phyloP scores from a whole-genome alignment of 306 rosid genomes.

The Rosa rugosa region DNA sequence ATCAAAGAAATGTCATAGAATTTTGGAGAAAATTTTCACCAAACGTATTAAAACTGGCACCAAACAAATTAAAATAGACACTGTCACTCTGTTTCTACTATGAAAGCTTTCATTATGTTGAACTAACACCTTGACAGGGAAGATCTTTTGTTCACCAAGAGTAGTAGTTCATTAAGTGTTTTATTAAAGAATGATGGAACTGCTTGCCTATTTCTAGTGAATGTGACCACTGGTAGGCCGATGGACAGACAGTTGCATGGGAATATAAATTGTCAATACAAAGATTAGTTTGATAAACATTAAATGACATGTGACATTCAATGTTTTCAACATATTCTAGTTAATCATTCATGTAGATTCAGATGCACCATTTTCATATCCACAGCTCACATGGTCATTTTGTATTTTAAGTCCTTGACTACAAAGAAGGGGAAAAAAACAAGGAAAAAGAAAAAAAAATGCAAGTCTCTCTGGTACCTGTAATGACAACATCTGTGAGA shows the following conservation, averaged over 20 bases:
- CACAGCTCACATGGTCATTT: not conserved
- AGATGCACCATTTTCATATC: not conserved
- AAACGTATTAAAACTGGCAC: not conserved
- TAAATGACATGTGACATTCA: not conserved
- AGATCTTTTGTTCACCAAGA: not conserved
- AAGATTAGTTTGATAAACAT: not conserved
- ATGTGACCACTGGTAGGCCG: not conserved
- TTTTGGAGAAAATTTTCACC: not conserved
- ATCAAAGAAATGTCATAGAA: not conserved
- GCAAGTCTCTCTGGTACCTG: conserved; percentile 45
- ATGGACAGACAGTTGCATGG: not conserved
- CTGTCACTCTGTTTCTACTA: not conserved
- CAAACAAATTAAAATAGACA: not conserved
- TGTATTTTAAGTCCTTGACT: too few species aligned
- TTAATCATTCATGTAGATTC: not conserved
- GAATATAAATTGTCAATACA: not conserved
- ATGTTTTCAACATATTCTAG: not conserved
- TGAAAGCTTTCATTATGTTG: not conserved
- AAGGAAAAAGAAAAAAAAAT: too few species aligned
- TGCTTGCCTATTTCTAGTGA: not conserved
- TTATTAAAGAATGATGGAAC: not conserved
- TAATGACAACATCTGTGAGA: conserved; percentile 76
- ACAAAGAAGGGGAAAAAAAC: not conserved
- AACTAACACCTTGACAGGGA: conserved; percentile 3
- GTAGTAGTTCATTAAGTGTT: not conserved